Evolutionary conservation across 768 basidiomycete species (phyloP), one percentile per base, ranked within the genome.

Genomic region (Coprinopsis cinerea): DNA sequence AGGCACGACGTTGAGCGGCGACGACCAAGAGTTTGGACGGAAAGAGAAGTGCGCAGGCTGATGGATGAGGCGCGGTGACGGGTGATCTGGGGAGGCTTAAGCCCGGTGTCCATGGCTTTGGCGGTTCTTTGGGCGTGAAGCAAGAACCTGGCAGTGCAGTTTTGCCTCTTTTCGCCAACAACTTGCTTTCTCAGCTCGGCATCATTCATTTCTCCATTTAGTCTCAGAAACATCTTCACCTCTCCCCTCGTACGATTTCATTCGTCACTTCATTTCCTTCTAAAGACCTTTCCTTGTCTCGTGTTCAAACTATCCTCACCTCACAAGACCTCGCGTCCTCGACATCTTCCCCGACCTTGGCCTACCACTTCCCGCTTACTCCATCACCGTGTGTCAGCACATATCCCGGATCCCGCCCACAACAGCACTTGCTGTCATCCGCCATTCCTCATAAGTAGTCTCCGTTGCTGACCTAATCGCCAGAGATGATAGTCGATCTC

Each of bases 61-160:
- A 78, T 78, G 37, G 82, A 84, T 40, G 77, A 82, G 0, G 82
- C 79, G 49, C 80, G 78, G 59, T 69, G 70, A 59, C 78, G 77
- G 58, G 65, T 66, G 32, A 67, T 65, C 47, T 70, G 71, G 39
- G 77, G 76, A 52, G 67, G 62, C 34, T 58, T 39, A 23, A 57
- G 53, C n/a, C 53, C 40, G 37, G 54, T 48, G 41, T 39, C 25
- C 49, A 54, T 53, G 40, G 32, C 22, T 44, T 47, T n/a, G n/a
- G n/a, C n/a, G n/a, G n/a, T n/a, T n/a, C n/a, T n/a, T n/a, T 26
- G 13, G 7, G 37, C 37, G 9, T 20, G 11, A 39, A 13, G 18
- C 7, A 39, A 20, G n/a, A n/a, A n/a, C n/a, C 7, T 39, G 37
- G 11, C 18, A 7, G 37, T 17, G 7, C 13, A 20, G 18, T 14